Evolutionary conservation across 2,329 filamentous ascomycete species (phyloP), one percentile per base, ranked within the genome.

Genomic region (Microcyclosporella mali): DNA sequence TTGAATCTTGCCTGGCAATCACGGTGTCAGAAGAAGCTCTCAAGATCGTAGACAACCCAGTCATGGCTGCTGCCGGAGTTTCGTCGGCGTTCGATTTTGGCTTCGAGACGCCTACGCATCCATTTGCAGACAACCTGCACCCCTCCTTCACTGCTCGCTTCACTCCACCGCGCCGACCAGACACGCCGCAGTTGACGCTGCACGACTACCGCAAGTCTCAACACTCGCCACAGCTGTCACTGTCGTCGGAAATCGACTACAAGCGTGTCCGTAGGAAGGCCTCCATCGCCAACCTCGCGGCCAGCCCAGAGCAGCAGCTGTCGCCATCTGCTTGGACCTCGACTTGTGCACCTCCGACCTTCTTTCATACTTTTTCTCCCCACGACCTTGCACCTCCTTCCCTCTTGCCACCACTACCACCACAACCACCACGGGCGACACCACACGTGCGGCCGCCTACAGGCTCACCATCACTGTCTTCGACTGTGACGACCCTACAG

Each of bases 381-480:
- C 37, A 18, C 33, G 29, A 33, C 25, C 45, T 48, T 36, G 34
- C 48, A 25, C 21, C 21, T 37, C 40, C 47, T 14, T 46, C 46
- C 33, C 37, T 47, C 34, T 35, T 48, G 12, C 42, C 32, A 41
- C 40, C 40, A 28, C 33, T n/a, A n/a, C n/a, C n/a, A n/a, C n/a
- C n/a, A n/a, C n/a, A n/a, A n/a, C n/a, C n/a, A n/a, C n/a, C 43
- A 34, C 36, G 42, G 37, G 39, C 46, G 36, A 45, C 43, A 27
- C 54, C 54, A 14, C 45, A 40, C 28, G 47, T 45, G 29, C 49
- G 49, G 17, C 47, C 52, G 27, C 43, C 39, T 41, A 52, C 51
- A 11, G 44, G 44, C 12, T 53, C 51, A 2, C 55, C 55, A 10
- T 57, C 55, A 21, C 35, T 57, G 9, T 52, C 53, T 3, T 56